Evolutionary conservation across 371 early-diverging fungal species (phyloP), one percentile per base, ranked within the genome.

Genomic region (Rhizopus delemar): DNA sequence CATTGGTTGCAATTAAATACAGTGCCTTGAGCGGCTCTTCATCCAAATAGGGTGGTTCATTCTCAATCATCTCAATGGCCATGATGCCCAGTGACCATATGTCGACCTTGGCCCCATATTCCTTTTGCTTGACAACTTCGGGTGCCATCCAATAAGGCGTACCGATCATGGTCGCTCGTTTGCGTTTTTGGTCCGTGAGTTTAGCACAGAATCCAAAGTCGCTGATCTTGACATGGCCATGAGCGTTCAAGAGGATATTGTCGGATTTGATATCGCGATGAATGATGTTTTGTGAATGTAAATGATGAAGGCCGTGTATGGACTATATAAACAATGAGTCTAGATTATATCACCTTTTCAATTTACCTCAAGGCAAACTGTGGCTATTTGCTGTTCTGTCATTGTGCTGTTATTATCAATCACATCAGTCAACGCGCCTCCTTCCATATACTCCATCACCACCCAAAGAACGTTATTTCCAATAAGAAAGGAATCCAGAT

Each of bases 361-460:
- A 11, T 50, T 53, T 80, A 90, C 90, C 82, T 97, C 96, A 31
- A 82, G 77, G 51, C 93, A 90, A 28, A 98, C 90, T 39, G 92
- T 88, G 4, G 97, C 90, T 53, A 97, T 97, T 71, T 97, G 95
- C 35, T 81, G 75, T 78, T 98, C 98, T 29, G 84, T 83, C 83
- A 98, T 81, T 52, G 87, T 87, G 15, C 46, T 59, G 70, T 92
- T 94, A 77, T 90, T 89, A 62, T 96, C 97, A 71, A 98, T 95
- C 28, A 97, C 90, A 68, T 98, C 98, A 6, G 97, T 98, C 73
- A 98, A 74, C 8, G 97, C 88, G 35, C 99, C 99, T 33, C 96
- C 98, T 71, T 97, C 96, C 98, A 98, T 98, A 77, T 90, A 95
- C 77, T 98, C 99, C 95, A 98, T 95, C 29, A 98, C 90, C 7